Base-by-base conservation (phyloP, 345 rosid genomes). In the Durio zibethinus region DNA sequence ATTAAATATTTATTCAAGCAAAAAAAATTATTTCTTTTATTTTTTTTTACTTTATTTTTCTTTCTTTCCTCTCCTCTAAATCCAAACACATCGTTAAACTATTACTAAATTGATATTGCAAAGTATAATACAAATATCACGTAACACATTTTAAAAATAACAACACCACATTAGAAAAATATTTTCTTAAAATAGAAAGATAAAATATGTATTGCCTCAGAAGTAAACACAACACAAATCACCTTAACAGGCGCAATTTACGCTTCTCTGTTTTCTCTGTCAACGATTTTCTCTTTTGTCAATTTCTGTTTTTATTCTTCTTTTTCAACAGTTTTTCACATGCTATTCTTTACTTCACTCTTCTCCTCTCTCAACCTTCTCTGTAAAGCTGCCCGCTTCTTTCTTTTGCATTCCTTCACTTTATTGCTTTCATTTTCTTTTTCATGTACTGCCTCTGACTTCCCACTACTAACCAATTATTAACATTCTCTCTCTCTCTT, bases 281-380 rank as follows among this genome's bases (percentile, higher is more conserved):
- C 73, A 68, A 68, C 73, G 54, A 68, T 43, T 68, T 68, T 45
- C 56, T 45, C 36, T 45, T 68, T 68, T 68, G 73, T 68, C 73
- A 7, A 45, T 45, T 68, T 68, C 56, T 14, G 33, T 3, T 45
- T 68, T 6, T 42, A 2, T 45, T 68, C 14, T 52, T 54, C 12
- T 54, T 54, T 68, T 14, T 45, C 54, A 69, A 7, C 56, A 69
- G 56, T 27, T 69, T 69, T 47, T 45, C 38, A 15, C 56, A 15
- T 45, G 15, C 73, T 68, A 36, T 14, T 12, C 35, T 67, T 29
- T 40, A 2, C 38, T 36, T 3, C 38, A 36, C 38, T 33, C 35
- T 33, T 33, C 67, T 15, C 6, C 36, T 40, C 50, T 65, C 10
- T 11, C 31, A 10, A 29, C 40, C 27, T 35, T 20, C 21, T 47